These are phyloP conservation scores for Acanthamoeba pearcei DNA, from an alignment of 208 protist genomes.

Conservation along the genomic window DNA sequence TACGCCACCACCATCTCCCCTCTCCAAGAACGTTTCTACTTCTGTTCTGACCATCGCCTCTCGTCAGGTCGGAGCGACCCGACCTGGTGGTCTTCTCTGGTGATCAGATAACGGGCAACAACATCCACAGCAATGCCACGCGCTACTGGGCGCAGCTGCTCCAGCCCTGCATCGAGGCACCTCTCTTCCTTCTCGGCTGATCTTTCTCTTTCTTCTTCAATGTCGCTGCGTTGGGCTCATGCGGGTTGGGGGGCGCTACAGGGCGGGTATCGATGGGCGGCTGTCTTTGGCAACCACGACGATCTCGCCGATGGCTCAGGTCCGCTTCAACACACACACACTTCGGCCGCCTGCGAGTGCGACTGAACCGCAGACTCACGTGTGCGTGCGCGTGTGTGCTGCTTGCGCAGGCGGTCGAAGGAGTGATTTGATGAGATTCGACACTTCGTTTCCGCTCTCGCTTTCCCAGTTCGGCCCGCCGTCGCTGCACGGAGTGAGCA, in stretches of 20 bases:
- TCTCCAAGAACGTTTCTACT: not conserved
- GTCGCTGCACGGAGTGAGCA: conserved; percentile 76
- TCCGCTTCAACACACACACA: not conserved
- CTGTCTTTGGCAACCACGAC: conserved; percentile 81
- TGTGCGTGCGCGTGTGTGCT: too few species aligned
- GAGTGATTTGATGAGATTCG: conserved; percentile 66
- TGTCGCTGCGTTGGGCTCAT: not conserved
- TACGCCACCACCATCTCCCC: not conserved
- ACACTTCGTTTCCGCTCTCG: conserved; percentile 59
- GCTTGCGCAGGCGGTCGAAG: not conserved
- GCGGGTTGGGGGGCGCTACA: not conserved
- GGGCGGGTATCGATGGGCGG: conserved; percentile 66
- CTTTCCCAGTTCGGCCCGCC: conserved; percentile 65
- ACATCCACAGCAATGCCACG: conserved; percentile 79
- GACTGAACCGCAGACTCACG: too few species aligned
- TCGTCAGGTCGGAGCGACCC: conserved; percentile 45
- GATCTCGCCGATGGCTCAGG: conserved; percentile 11
- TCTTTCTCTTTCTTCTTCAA: not conserved
- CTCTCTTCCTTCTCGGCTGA: too few species aligned
- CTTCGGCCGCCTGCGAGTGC: not conserved
- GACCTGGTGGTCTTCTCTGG: conserved; percentile 81
- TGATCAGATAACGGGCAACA: conserved; percentile 79
- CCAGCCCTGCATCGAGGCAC: not conserved
- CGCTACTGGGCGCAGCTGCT: conserved; percentile 76
- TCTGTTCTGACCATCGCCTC: not conserved